Base-by-base conservation (phyloP, 768 basidiomycete genomes). In the Amanita rubescens region DNA sequence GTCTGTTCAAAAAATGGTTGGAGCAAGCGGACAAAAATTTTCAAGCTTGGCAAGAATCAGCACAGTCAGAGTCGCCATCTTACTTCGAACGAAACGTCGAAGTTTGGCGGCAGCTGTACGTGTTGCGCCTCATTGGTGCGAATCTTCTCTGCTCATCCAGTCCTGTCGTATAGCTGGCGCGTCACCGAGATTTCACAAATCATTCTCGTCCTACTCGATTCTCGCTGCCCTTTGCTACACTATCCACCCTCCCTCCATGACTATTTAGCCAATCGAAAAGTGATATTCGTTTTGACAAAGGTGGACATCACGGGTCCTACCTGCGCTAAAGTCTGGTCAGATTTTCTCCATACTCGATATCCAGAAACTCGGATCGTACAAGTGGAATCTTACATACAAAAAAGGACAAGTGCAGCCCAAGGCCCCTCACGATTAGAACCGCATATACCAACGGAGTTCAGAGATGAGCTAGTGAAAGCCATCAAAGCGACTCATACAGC, bases 101-200 rank as follows among this genome's bases (percentile, higher is more conserved):
- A 63, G 93, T 96, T 12, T 97, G 94, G 94, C 71, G 94, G 57
- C 95, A 97, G 71, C 70, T 97, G 82, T 90, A 67, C 60, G 87
- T 75, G 34, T 7, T 33, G 37, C 32, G 14, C 43, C 2, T 49
- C 45, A 30, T 34, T 53, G 47, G 19, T 33, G 22, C 27, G 17
- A 22, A 52, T 44, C 53, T 38, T 65, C 19, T 56, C 57, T 53
- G 46, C 14, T 38, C 48, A 8, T 45, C n/a, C 27, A 39, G 35
- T 15, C 15, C 17, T 30, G 27, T 30, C 5, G 27, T 8, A 30
- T 37, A 91, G 88, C 60, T 97, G 95, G 95, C 81, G 95, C 34
- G 94, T 96, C 19, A 83, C 86, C 5, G 95, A 98, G 69, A 86
- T 89, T 22, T 90, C 90, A 0, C 81, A 93, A 60, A 90, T 97